Conservation (phyloP, 257 asterid genomes). For the Leptodermis oblonga region DNA sequence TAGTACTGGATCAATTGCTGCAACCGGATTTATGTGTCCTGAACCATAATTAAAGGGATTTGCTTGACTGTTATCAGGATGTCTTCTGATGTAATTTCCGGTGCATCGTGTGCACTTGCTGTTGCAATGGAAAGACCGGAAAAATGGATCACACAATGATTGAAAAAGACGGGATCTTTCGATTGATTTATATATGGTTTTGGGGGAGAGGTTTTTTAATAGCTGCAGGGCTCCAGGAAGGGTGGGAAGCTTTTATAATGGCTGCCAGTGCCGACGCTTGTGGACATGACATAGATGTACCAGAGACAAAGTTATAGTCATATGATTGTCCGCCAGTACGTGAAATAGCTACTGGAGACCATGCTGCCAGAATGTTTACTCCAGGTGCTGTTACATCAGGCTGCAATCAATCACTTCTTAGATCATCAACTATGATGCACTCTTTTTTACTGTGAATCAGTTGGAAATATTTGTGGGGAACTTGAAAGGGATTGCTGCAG, state of each 20-base stretch:
- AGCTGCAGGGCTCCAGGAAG: conserved; percentile 64
- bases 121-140: background rate
- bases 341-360: conserved; percentile 47
- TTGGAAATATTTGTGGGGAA: background rate
- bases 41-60: conserved; percentile 60
- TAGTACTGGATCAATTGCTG: conserved; percentile 55
- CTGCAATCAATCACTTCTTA: conserved; percentile 29
- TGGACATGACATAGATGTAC: conserved; percentile 68
- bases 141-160: background rate
- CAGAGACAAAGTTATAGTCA: conserved; percentile 48
- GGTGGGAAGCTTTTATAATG: conserved; percentile 45
- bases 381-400: conserved; percentile 66
- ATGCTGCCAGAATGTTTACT: conserved; percentile 53
- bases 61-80: conserved; percentile 37
- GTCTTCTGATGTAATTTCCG: conserved; percentile 32
- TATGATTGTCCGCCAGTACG: conserved; percentile 38
- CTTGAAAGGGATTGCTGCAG: background rate
- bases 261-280: conserved; percentile 64
- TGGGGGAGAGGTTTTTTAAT: conserved; percentile 21
- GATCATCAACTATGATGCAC: conserved; percentile 1
- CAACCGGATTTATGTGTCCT: conserved; percentile 50
- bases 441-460: background rate
- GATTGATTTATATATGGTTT: background rate
- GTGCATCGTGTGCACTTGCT: conserved; percentile 23
- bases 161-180: too few species aligned